Conservation (phyloP, 2,329 filamentous ascomycete genomes). For the Botryotinia calthae region DNA sequence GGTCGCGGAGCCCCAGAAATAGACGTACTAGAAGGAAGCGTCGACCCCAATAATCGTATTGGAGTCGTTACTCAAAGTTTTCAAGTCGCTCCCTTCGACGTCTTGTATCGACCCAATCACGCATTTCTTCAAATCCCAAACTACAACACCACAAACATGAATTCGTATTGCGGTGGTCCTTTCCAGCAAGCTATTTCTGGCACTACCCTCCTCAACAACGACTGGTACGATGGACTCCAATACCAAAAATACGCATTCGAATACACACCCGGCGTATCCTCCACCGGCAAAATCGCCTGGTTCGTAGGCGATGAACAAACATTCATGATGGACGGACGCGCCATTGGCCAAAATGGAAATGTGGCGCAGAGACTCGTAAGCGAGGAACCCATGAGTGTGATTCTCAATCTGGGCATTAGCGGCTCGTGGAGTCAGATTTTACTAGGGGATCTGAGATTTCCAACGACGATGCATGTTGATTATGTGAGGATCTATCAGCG, state of each 20-base stretch:
- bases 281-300: slow-evolving; percentile 48
- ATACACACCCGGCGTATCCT: slow-evolving; percentile 47
- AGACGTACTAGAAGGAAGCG: slow-evolving; percentile 64
- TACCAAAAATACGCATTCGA: slow-evolving; percentile 58
- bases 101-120: slow-evolving; percentile 51
- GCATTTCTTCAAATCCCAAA: slow-evolving; percentile 52
- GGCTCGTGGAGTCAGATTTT: slow-evolving; percentile 50
- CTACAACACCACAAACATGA: slow-evolving; percentile 48
- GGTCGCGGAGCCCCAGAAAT: slow-evolving; percentile 68
- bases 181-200: slow-evolving; percentile 56
- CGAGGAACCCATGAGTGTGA: slow-evolving; percentile 53
- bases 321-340: slow-evolving; percentile 51
- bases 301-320: slow-evolving; percentile 50
- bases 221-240: slow-evolving; percentile 52
- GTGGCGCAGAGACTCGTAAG: slow-evolving; percentile 48
- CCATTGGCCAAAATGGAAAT: slow-evolving; percentile 54
- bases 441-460: slow-evolving; percentile 46
- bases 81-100: slow-evolving; percentile 43
- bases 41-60: slow-evolving; percentile 40
- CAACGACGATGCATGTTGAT: slow-evolving; percentile 52
- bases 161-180: slow-evolving; percentile 52
- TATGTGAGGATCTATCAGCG: slow-evolving; percentile 56
- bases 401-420: slow-evolving; percentile 53
- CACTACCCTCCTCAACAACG: slow-evolving; percentile 52
- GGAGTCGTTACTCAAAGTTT: slow-evolving; percentile 41